Evolutionary conservation across 805 yeast genomes (phyloP).

Genomic region (Metschnikowia peoriensis): DNA sequence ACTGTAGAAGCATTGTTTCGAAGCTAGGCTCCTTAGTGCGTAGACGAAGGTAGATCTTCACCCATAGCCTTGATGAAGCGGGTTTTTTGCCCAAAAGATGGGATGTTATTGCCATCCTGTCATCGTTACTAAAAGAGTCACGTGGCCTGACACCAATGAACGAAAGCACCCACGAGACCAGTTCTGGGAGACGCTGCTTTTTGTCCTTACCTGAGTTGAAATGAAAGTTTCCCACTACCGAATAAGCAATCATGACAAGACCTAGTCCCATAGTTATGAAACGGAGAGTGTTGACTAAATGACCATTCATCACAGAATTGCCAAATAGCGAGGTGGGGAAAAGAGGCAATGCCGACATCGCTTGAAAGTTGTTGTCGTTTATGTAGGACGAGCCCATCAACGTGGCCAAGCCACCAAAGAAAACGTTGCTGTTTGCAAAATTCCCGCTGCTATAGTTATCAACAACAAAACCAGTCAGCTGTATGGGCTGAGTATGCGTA

Average conservation of each 20-base stretch:
- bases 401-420: conserved; percentile 64
- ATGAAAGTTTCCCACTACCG: not conserved
- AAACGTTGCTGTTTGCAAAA: conserved; percentile 34
- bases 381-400: conserved; percentile 61
- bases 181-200: not conserved
- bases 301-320: not conserved
- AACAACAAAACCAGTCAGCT: not conserved
- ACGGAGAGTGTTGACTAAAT: not conserved
- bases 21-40: conserved; percentile 29
- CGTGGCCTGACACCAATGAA: conserved; percentile 2
- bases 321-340: conserved; percentile 7
- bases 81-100: conserved; percentile 20
- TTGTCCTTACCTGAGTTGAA: not conserved
- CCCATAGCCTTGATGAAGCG: conserved; percentile 16
- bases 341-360: conserved; percentile 48
- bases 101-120: conserved; percentile 16
- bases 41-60: conserved; percentile 28
- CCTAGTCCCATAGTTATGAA: not conserved
- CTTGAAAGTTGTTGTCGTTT: conserved; percentile 48
- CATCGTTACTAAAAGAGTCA: not conserved
- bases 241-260: not conserved
- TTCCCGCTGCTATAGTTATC: not conserved
- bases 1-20: conserved; percentile 32
- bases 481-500: not conserved
- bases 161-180: not conserved